Conservation (phyloP, 1,139 yeast genomes). For the Candida dubliniensis region DNA sequence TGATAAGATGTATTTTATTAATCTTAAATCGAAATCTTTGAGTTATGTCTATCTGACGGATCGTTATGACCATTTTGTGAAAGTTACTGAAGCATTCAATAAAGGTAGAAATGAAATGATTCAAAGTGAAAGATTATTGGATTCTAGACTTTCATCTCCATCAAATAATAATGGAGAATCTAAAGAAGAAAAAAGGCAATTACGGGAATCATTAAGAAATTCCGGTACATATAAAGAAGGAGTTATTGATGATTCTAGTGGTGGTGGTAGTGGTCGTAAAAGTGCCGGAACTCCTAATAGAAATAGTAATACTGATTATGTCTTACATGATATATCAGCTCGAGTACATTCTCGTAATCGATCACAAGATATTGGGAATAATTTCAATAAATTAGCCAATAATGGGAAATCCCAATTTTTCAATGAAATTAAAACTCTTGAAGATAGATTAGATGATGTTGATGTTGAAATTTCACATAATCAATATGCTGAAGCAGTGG, state of each 20-base stretch:
- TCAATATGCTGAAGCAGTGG: slow-evolving; percentile 55
- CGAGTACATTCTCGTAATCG: slow-evolving; percentile 57
- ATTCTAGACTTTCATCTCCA: slow-evolving; percentile 20
- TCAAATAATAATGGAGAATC: slow-evolving; percentile 16
- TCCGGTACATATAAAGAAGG: slow-evolving; percentile 31
- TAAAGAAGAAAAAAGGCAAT: slow-evolving; percentile 40
- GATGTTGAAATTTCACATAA: slow-evolving; percentile 68
- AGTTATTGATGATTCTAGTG: slow-evolving; percentile 23
- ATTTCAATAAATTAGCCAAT: slow-evolving; percentile 11
- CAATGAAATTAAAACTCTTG: slow-evolving; percentile 51
- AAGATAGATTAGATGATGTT: slow-evolving; percentile 63
- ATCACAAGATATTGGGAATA: slow-evolving; percentile 44
- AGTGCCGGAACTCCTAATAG: slow-evolving; percentile 29
- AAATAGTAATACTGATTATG: slow-evolving; percentile 40
- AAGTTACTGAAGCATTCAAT: slow-evolving; percentile 57
- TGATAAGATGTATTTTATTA: slow-evolving; percentile 40
- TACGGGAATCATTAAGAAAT: slow-evolving; percentile 41
- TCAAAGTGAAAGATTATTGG: slow-evolving; percentile 46
- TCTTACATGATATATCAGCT: slow-evolving; percentile 54
- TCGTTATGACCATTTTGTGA: slow-evolving; percentile 56
- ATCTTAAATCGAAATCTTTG: slow-evolving; percentile 47
- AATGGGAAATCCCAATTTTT: slow-evolving; percentile 33
- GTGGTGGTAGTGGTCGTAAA: slow-evolving; percentile 27
- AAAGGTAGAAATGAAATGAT: slow-evolving; percentile 65
- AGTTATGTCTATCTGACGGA: slow-evolving; percentile 68